Evolutionary conservation across 2,329 filamentous ascomycete genomes (phyloP), one percentile per base, ranked within the genome.

Genomic region (Basipetospora sp.): DNA sequence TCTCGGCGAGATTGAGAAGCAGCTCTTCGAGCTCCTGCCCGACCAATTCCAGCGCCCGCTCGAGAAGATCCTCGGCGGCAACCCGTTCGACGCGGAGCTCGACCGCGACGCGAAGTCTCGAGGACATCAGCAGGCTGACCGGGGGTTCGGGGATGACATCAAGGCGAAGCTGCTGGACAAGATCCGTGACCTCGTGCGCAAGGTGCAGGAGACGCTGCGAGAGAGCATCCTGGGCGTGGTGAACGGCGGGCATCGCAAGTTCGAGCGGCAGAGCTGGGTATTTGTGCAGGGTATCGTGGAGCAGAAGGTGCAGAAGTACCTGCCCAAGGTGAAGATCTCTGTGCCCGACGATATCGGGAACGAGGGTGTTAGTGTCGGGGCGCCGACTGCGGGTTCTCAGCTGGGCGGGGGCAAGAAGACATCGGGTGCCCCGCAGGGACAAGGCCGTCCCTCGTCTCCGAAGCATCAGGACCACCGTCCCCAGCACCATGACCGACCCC

Each of bases 271-370:
- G 44, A 64, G 59, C 42, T 65, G 62, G 62, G 46, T 62, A 5
- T 64, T 63, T 44, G 62, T 65, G 40, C 62, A 65, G 45, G 53
- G 51, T 9, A 63, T 58, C 40, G 61, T 65, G 14, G 59, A 65
- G 50, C 45, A 53, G 31, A 64, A 64, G 52, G 60, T 65, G 31
- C 60, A 63, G 42, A 59, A 51, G 46, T 65, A 63, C 43, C 48
- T 65, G 16, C 62, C 62, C 41, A 59, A 60, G 41, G 61, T 65
- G 2, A 59, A 58, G 44, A 65, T 65, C 42, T 47, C 48, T 4
- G 60, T 65, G 29, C 61, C 62, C 0, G 62, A 65, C 42, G 62
- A 65, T 27, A 63, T 65, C 28, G 61, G 62, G 1, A 63, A 64
- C 33, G 62, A 64, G 46, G 60, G 60, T 30, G 62, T 64, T 5